Base-by-base conservation (phyloP, 441 rosid genomes). In the Syzygium syzygioides region DNA sequence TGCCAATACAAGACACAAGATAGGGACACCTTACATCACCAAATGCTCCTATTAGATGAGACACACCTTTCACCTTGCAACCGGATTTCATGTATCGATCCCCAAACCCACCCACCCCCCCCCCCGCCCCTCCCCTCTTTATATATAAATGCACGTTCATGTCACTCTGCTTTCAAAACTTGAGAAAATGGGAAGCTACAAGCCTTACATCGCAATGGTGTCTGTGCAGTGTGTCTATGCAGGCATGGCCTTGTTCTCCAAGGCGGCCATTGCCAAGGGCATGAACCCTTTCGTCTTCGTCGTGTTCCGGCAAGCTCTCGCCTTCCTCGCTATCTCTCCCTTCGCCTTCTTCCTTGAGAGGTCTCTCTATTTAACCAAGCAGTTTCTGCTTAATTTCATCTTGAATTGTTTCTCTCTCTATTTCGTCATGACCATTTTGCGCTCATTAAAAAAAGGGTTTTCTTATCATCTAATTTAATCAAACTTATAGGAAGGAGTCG, bases 211-310 rank as follows among this genome's bases (percentile, higher is more conserved):
- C 28, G 96, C 94, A 86, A 92, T 97, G 97, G 86, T 96, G 41
- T 90, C 94, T 17, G 91, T 95, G 14, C 97, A 97, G 57, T 91
- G 91, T 83, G 62, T 93, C 3, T 97, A 95, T 87, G 96, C 99
- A 90, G 98, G 97, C 87, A 93, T 96, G 97, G 95, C 98, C 87
- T 88, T 97, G 87, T 91, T 97, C 90, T 95, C 99, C 32, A 97
- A 96, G 89, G 94, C 94, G 7, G 96, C 98, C 8, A 94, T 96
- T 52, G 86, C 95, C 86, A 89, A 91, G 86, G 99, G 99, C 91
- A 96, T 94, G 92, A 96, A 92, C 91, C 94, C 98, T 92, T 94
- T 79, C 84, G 95, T 96, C 56, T 97, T 96, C n/a, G 98, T 95
- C 23, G 95, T 94, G 86, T 96, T 94, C 71, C 93, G 98, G 41